These are phyloP conservation scores for Dryas drummondii DNA, from an alignment of 306 rosid genomes.

Conservation along the genomic window DNA sequence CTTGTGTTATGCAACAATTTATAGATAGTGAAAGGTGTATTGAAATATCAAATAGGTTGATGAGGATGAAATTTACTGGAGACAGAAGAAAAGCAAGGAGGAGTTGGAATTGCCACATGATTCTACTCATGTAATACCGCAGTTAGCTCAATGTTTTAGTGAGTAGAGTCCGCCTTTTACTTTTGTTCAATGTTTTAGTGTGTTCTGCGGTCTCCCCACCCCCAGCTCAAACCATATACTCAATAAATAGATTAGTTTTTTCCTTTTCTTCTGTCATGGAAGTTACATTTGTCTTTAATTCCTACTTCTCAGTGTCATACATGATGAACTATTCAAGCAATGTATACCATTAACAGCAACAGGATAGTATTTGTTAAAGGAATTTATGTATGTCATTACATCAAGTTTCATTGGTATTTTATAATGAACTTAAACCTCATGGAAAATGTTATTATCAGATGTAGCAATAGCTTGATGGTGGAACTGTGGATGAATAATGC, in stretches of 20 bases:
- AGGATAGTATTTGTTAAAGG: neutral
- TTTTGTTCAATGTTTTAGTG: too few relatives aligned
- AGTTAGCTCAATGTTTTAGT: slow-evolving; percentile 85
- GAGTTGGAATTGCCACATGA: slow-evolving; percentile 72
- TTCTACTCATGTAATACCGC: slow-evolving; percentile 75
- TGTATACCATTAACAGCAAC: neutral
- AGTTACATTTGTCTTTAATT: neutral
- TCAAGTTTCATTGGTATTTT: too few relatives aligned
- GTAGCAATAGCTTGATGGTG: neutral
- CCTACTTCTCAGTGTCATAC: neutral
- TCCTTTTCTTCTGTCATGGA: neutral
- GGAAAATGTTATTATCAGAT: neutral
- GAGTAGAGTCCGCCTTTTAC: slow-evolving; percentile 32
- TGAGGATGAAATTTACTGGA: slow-evolving; percentile 78
- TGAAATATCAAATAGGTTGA: slow-evolving; percentile 60
- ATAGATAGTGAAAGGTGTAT: slow-evolving; percentile 21
- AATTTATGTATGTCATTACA: neutral
- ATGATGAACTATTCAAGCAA: neutral
- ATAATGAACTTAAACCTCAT: neutral
- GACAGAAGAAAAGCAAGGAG: slow-evolving; percentile 54
- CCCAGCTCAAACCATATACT: neutral
- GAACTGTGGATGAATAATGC: neutral
- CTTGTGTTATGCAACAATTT: slow-evolving; percentile 15
- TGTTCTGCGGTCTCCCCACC: slow-evolving; percentile 4
- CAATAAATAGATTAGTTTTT: neutral